A percentile compares a stretch with the other conserved stretches of the same genome.
Evolutionary conservation across 306 rosid genomes (phyloP).

Genomic region (Fragaria vesca): DNA sequence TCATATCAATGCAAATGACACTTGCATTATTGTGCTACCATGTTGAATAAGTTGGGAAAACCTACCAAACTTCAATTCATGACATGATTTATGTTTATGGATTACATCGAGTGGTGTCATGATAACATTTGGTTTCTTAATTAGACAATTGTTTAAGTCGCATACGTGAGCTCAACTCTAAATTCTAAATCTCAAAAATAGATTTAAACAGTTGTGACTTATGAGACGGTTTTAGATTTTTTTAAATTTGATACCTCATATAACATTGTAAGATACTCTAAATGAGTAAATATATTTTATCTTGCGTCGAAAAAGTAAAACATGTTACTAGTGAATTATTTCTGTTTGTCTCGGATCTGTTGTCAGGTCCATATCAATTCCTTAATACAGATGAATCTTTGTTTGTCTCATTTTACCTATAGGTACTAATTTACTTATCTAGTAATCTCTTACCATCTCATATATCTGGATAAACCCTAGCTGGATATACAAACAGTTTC

Average conservation of each 20-base stretch:
- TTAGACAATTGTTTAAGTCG: too few relatives aligned
- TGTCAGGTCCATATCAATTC: background rate
- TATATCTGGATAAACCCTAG: background rate
- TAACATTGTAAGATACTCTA: too few relatives aligned
- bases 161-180: too few relatives aligned
- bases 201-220: too few relatives aligned
- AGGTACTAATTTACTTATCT: background rate
- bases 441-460: background rate
- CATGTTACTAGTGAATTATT: background rate
- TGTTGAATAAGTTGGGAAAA: background rate
- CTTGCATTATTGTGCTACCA: background rate
- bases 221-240: too few relatives aligned
- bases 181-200: too few relatives aligned
- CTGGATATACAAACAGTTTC: background rate
- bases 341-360: background rate
- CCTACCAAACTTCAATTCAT: background rate
- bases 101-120: background rate
- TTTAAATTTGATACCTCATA: too few relatives aligned
- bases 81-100: background rate
- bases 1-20: background rate
- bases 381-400: background rate
- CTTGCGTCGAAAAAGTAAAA: background rate
- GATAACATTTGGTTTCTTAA: too few relatives aligned
- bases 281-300: too few relatives aligned
- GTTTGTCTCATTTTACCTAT: background rate